These are phyloP conservation scores for Ogataea salicorniae DNA, from an alignment of 805 yeast genomes.

Conservation along the genomic window DNA sequence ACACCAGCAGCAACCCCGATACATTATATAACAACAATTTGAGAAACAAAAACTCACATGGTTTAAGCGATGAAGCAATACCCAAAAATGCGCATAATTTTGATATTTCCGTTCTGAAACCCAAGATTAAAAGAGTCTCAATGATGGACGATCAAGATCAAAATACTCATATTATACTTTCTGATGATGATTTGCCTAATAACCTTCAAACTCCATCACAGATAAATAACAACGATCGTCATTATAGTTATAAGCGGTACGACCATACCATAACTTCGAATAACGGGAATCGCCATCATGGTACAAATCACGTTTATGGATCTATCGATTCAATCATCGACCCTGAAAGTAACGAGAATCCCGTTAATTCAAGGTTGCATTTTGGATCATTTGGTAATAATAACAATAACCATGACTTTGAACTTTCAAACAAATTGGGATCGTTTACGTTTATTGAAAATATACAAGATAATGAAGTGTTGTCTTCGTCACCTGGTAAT, in stretches of 20 bases:
- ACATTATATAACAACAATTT: background rate
- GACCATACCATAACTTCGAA: background rate
- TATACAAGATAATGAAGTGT: conserved; percentile 6
- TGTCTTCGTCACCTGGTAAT: conserved; percentile 4
- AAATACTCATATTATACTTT: background rate
- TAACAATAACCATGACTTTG: background rate
- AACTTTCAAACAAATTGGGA: conserved; percentile 1
- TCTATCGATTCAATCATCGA: background rate
- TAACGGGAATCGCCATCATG: background rate
- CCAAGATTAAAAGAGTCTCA: too few species aligned
- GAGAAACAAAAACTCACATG: too few species aligned
- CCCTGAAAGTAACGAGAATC: too few species aligned
- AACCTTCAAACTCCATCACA: background rate
- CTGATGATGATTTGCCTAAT: too few species aligned
- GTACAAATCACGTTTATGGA: background rate
- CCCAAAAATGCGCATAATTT: too few species aligned
- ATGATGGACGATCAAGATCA: background rate
- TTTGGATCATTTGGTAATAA: background rate
- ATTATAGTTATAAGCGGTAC: background rate
- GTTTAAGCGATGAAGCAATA: too few species aligned
- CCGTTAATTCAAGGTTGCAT: background rate
- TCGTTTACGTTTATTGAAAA: conserved; percentile 16
- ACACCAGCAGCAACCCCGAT: background rate
- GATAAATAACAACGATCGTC: background rate
- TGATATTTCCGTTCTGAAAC: too few species aligned